Percentiles rank a stretch among this genome's conserved stretches.
phyloP scores from a whole-genome alignment of 805 yeast species.

The Pichia heedii region DNA sequence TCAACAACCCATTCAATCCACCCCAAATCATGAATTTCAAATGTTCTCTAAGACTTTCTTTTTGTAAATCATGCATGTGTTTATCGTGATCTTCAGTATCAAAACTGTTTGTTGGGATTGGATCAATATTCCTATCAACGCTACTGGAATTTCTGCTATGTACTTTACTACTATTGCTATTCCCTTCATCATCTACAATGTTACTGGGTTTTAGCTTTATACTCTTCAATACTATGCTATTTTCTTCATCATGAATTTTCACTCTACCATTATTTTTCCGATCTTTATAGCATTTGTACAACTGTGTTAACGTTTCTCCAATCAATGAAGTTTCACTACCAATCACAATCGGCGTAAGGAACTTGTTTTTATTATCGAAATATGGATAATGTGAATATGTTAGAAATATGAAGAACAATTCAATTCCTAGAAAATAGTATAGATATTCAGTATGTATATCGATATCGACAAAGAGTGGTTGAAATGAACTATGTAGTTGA shows the following conservation, averaged over 20 bases:
- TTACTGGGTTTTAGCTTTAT: neutral
- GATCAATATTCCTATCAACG: neutral
- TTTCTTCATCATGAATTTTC: neutral
- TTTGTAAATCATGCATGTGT: neutral
- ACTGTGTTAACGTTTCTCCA: slow-evolving; percentile 9
- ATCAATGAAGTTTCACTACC: slow-evolving; percentile 11
- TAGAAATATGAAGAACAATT: slow-evolving; percentile 10
- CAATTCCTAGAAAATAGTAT: slow-evolving; percentile 6
- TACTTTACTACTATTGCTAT: neutral
- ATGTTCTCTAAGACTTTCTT: slow-evolving; percentile 18
- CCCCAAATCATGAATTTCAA: slow-evolving; percentile 55
- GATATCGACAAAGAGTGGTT: neutral
- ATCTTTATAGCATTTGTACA: slow-evolving; percentile 4
- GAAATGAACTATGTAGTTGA: neutral
- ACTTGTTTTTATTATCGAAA: slow-evolving; percentile 9
- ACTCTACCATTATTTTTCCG: neutral
- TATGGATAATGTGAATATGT: slow-evolving; percentile 11
- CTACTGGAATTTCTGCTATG: neutral
- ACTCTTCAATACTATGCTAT: neutral
- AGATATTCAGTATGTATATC: slow-evolving; percentile 8
- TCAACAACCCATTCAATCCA: slow-evolving; percentile 44
- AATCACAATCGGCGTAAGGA: slow-evolving; percentile 11
- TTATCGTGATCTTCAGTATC: too few relatives aligned
- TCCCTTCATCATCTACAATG: neutral
- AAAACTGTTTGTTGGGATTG: neutral